Evolutionary conservation across 2,329 filamentous ascomycete species (phyloP).

Genomic region (Alternaria hordeiaustralica): DNA sequence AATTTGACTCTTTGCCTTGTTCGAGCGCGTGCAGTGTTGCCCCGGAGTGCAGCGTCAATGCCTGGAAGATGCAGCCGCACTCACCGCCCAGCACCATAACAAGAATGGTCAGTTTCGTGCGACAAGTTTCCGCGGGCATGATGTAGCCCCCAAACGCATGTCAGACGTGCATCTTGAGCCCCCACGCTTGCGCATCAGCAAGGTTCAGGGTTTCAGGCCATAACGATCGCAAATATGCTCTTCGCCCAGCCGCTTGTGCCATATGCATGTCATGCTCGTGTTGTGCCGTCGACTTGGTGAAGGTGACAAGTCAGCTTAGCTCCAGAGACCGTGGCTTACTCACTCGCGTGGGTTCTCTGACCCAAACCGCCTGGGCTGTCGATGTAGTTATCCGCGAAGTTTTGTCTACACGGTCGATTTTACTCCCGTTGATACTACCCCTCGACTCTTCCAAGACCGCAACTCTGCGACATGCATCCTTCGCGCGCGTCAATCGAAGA

Average conservation of each 20-base stretch:
- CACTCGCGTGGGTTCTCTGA: fast-evolving
- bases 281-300: not conserved
- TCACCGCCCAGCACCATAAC: not conserved
- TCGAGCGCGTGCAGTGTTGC: not conserved
- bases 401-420: not conserved
- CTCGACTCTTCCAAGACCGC: fast-evolving
- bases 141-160: not conserved
- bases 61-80: not conserved
- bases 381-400: not conserved
- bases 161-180: not conserved
- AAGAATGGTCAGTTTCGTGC: not conserved
- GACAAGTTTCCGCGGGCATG: not conserved
- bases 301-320: not conserved
- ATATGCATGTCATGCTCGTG: too few species aligned
- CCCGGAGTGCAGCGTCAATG: not conserved
- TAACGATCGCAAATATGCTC: slow-evolving; percentile 13
- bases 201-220: not conserved
- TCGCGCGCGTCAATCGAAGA: not conserved
- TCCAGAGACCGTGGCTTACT: not conserved
- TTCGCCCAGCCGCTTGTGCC: not conserved
- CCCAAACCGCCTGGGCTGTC: not conserved
- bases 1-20: not conserved
- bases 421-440: not conserved
- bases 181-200: not conserved
- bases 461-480: not conserved